These are phyloP conservation scores for Dillenia turbinata DNA, from an alignment of 164 flowering plant species.

Conservation along the genomic window DNA sequence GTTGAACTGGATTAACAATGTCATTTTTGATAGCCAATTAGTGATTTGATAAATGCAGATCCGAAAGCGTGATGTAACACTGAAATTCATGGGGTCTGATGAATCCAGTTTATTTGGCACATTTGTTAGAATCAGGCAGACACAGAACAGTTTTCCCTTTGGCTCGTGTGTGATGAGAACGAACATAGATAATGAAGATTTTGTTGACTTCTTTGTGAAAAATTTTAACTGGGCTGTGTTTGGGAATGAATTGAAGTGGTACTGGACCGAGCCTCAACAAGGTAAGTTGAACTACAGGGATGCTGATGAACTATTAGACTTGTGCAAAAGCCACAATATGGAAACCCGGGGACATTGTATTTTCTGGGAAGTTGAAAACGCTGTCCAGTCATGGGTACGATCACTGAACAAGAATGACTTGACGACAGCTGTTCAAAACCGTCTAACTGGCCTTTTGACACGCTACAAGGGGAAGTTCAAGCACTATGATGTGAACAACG, in stretches of 20 bases:
- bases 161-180: constrained; percentile 73
- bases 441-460: constrained; percentile 64
- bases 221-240: constrained; percentile 94
- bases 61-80: constrained; percentile 81
- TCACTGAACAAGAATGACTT: constrained; percentile 53
- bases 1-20: no score
- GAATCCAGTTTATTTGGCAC: constrained; percentile 31
- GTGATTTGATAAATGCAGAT: constrained; percentile 35
- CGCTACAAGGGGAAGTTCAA: constrained; percentile 83
- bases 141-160: constrained; percentile 73
- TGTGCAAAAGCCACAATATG: constrained; percentile 52
- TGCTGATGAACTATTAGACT: constrained; percentile 75
- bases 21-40: no score
- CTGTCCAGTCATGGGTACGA: constrained; percentile 71
- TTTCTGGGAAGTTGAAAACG: constrained; percentile 83
- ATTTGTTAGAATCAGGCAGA: constrained; percentile 58
- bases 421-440: constrained; percentile 69
- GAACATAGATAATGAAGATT: constrained; percentile 92
- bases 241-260: constrained; percentile 94
- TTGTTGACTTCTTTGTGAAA: constrained; percentile 63
- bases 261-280: constrained; percentile 80
- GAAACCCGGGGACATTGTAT: constrained; percentile 85
- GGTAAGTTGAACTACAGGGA: constrained; percentile 81
- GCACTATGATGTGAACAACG: constrained; percentile 94
- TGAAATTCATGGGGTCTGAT: constrained; percentile 55